phyloP scores from a whole-genome alignment of 495 filamentous ascomycete genomes.

The Penicillium samsonianum region DNA sequence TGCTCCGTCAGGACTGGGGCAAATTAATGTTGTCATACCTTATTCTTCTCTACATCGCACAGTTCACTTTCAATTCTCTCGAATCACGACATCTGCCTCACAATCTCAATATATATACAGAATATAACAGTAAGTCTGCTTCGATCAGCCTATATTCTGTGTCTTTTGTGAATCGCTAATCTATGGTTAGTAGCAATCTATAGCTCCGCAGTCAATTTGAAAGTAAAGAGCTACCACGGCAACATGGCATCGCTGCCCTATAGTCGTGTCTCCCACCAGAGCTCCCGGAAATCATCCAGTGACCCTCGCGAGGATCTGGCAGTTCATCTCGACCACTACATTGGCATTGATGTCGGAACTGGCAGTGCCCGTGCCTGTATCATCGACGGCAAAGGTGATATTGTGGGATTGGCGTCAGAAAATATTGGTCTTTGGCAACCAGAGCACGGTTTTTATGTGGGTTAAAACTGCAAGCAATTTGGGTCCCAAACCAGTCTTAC shows the following conservation, averaged over 20 bases:
- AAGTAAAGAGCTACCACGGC: slow-evolving; percentile 9
- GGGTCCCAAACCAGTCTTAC: slow-evolving; percentile 21
- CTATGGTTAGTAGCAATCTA: not conserved
- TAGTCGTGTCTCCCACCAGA: slow-evolving; percentile 35
- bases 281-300: slow-evolving; percentile 55
- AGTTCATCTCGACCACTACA: slow-evolving; percentile 65
- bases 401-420: slow-evolving; percentile 86
- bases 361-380: slow-evolving; percentile 94
- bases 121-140: not conserved
- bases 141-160: not conserved
- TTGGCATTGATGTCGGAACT: slow-evolving; percentile 95
- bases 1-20: not conserved
- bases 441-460: slow-evolving; percentile 83
- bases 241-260: slow-evolving; percentile 36
- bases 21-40: not conserved
- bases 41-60: not conserved
- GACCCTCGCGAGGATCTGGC: slow-evolving; percentile 58
- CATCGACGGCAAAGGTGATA: slow-evolving; percentile 86
- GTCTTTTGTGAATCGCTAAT: not conserved
- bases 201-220: not conserved
- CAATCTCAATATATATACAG: not conserved
- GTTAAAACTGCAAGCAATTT: slow-evolving; percentile 13
- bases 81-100: not conserved
- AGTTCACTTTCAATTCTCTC: not conserved
- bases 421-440: slow-evolving; percentile 95